Evolutionary conservation across 768 basidiomycete genomes (phyloP).

Genomic region (Hysterangium stoloniferum): DNA sequence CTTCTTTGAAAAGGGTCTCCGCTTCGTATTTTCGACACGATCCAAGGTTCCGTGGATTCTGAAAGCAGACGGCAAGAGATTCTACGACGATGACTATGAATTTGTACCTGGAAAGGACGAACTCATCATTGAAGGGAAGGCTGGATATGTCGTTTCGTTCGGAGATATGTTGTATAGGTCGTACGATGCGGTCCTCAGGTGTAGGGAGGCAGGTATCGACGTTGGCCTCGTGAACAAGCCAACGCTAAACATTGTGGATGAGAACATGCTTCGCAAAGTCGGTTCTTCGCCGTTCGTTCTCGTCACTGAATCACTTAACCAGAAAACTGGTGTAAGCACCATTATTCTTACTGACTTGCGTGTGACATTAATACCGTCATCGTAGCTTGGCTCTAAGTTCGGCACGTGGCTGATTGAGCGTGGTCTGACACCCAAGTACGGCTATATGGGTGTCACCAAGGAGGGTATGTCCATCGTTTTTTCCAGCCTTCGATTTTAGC

Average conservation of each 20-base stretch:
- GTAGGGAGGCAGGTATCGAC: conserved; percentile 63
- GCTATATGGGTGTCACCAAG: conserved; percentile 72
- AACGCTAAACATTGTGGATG: conserved; percentile 76
- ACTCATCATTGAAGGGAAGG: conserved; percentile 64
- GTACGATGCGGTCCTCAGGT: conserved; percentile 73
- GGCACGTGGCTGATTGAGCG: conserved; percentile 86
- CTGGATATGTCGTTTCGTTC: conserved; percentile 77
- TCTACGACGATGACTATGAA: conserved; percentile 62
- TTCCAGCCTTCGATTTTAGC: conserved; percentile 1
- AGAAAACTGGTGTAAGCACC: conserved; percentile 67
- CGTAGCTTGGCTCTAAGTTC: conserved; percentile 66
- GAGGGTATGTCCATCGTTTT: conserved; percentile 32
- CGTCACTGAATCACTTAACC: conserved; percentile 79
- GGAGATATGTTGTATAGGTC: conserved; percentile 84
- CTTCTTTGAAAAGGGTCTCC: conserved; percentile 76
- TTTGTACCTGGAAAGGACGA: conserved; percentile 86
- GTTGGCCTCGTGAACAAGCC: conserved; percentile 86
- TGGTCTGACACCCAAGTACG: conserved; percentile 69
- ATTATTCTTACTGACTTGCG: conserved; percentile 9
- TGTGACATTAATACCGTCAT: conserved; percentile 8
- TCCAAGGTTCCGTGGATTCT: conserved; percentile 86
- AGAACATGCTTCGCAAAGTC: conserved; percentile 67
- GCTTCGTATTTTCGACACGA: conserved; percentile 85
- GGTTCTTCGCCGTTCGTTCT: conserved; percentile 73
- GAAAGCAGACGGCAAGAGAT: conserved; percentile 60